Percentiles rank a stretch among this genome's conserved stretches.
phyloP scores from a whole-genome alignment of 805 yeast species.

The Saccharomycopsis malanga region DNA sequence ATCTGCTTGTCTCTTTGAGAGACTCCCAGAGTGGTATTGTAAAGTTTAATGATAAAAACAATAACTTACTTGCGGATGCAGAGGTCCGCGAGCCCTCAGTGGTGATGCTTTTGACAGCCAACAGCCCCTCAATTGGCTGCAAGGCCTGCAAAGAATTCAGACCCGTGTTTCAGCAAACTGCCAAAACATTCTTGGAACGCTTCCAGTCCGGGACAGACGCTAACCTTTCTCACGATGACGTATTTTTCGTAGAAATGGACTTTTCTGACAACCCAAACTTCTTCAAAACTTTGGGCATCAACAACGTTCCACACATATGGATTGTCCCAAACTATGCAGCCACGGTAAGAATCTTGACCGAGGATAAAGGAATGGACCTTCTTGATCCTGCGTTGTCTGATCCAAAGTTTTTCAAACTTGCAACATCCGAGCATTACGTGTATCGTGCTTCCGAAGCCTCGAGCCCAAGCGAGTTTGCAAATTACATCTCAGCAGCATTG shows the following conservation, averaged over 20 bases:
- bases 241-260: constrained; percentile 47
- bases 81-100: constrained; percentile 11
- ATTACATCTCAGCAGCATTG: constrained; percentile 41
- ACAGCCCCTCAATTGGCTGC: constrained; percentile 11
- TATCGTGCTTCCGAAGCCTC: constrained; percentile 28
- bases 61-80: constrained; percentile 1
- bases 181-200: not conserved
- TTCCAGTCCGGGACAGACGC: not conserved
- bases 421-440: constrained; percentile 29
- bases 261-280: constrained; percentile 36
- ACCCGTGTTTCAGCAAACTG: constrained; percentile 14
- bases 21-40: constrained; percentile 4
- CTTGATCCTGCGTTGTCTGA: constrained; percentile 1
- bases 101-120: constrained; percentile 16
- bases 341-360: not conserved
- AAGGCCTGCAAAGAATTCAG: constrained; percentile 13
- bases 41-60: constrained; percentile 9
- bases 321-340: constrained; percentile 41
- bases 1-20: not conserved
- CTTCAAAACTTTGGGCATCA: constrained; percentile 37
- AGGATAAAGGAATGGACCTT: not conserved
- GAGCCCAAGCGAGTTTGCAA: constrained; percentile 43
- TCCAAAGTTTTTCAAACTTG: constrained; percentile 3
- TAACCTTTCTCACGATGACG: constrained; percentile 26
- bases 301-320: constrained; percentile 61